These are phyloP conservation scores for Diaporthe eres DNA, from an alignment of 2,329 filamentous ascomycete species.

Conservation along the genomic window DNA sequence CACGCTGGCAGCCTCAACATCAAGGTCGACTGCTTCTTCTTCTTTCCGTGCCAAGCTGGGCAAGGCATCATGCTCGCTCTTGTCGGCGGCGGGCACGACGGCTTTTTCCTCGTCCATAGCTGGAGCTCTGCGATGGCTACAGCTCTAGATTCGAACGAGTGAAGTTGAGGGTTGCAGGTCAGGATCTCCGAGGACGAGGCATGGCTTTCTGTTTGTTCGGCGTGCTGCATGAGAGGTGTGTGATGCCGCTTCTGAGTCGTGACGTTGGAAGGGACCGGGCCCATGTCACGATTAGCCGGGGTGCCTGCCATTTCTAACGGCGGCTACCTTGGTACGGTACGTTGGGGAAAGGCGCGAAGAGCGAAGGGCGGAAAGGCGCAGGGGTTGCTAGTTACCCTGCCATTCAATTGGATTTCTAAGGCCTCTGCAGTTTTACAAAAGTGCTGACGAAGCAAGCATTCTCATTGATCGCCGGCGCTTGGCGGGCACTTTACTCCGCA, in stretches of 20 bases:
- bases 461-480: neutral
- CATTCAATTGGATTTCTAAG: slow-evolving; percentile 4
- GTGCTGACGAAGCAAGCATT: slow-evolving; percentile 9
- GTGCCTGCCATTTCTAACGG: neutral
- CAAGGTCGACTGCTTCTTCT: neutral
- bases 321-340: neutral
- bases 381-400: neutral
- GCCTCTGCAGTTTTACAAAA: neutral
- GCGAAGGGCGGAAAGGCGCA: neutral
- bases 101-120: neutral
- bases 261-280: slow-evolving; percentile 1
- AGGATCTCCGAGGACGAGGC: neutral
- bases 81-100: neutral
- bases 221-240: neutral
- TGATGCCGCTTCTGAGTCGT: neutral
- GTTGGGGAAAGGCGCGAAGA: slow-evolving; percentile 10
- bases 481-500: neutral
- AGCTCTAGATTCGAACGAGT: no score
- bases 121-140: neutral
- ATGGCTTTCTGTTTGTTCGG: neutral
- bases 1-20: neutral
- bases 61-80: neutral
- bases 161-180: neutral
- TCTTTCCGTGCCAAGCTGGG: neutral
- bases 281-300: slow-evolving; percentile 19